Percentiles rank a stretch among this genome's conserved stretches.
These are phyloP conservation scores for Thuja plicata DNA, from an alignment of 83 land plant species.

Conservation along the genomic window DNA sequence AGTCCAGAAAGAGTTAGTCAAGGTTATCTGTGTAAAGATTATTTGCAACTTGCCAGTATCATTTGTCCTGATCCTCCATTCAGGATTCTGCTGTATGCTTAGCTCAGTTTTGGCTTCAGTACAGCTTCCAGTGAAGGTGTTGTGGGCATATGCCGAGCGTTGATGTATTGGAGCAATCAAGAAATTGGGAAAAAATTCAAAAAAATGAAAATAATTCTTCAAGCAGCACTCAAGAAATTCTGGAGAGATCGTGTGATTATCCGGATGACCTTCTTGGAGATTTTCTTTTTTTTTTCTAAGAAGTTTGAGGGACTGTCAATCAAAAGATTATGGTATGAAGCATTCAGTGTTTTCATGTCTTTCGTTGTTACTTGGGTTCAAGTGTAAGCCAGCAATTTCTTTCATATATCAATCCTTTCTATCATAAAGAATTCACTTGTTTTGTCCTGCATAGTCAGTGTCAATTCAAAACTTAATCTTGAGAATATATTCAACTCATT, in stretches of 20 bases:
- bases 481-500: not conserved
- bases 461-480: not conserved
- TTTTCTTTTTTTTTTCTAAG: slow-evolving; percentile 7
- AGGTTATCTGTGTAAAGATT: not conserved
- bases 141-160: slow-evolving; percentile 4
- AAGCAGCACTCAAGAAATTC: not conserved
- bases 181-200: not conserved
- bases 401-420: not conserved
- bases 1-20: not conserved
- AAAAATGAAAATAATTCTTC: not conserved
- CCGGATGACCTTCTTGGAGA: slow-evolving; percentile 9
- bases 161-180: not conserved
- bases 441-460: not conserved
- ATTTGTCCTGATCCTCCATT: not conserved
- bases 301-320: slow-evolving; percentile 1
- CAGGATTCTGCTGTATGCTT: slow-evolving; percentile 2
- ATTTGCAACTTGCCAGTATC: slow-evolving; percentile 8
- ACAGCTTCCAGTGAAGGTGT: slow-evolving; percentile 6
- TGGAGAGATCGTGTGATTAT: slow-evolving; percentile 1
- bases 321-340: slow-evolving; percentile 8
- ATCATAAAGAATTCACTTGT: not conserved
- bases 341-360: not conserved
- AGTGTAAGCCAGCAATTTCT: not conserved
- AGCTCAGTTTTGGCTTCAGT: slow-evolving; percentile 2
- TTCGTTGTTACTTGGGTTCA: slow-evolving; percentile 4